A percentile compares a stretch with the other conserved stretches of the same genome.
Evolutionary conservation across 148 eudicot genomes (phyloP).

Genomic region (Cornus suecica): DNA sequence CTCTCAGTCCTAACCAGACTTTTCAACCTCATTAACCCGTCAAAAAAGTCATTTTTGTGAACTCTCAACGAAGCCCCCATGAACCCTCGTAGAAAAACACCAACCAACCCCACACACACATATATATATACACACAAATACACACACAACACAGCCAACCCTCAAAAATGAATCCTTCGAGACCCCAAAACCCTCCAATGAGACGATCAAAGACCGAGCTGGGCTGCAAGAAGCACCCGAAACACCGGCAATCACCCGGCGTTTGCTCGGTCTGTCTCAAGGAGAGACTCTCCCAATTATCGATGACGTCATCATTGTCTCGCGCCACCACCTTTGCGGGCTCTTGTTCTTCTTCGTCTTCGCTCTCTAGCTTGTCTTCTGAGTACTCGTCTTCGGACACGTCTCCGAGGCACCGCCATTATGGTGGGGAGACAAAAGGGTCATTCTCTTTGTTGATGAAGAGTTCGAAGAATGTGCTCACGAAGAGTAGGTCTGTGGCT

Average conservation of each 20-base stretch:
- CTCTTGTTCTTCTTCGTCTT: conserved; percentile 33
- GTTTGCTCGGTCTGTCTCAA: conserved; percentile 75
- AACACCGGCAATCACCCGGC: conserved; percentile 78
- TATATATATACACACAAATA: conserved; percentile 7
- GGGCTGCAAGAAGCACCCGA: conserved; percentile 80
- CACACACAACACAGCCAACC: background rate
- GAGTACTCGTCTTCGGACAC: conserved; percentile 24
- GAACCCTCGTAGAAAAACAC: conserved; percentile 49
- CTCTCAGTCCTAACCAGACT: conserved; percentile 12
- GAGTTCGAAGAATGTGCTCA: conserved; percentile 11
- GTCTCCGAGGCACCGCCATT: conserved; percentile 24
- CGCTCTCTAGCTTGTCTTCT: conserved; percentile 31
- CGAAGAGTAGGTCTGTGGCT: conserved; percentile 48
- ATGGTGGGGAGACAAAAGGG: conserved; percentile 24
- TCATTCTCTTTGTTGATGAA: conserved; percentile 12
- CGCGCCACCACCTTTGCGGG: background rate
- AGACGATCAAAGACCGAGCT: conserved; percentile 19
- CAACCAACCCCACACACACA: background rate
- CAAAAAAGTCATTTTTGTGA: conserved; percentile 24
- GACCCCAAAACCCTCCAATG: conserved; percentile 2
- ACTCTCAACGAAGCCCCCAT: conserved; percentile 42
- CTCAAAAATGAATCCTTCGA: conserved; percentile 23
- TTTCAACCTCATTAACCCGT: conserved; percentile 23
- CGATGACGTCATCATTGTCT: background rate
- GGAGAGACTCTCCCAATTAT: conserved; percentile 49